Evolutionary conservation across 768 basidiomycete genomes (phyloP).

Genomic region (Mycena olivaceomarginata): DNA sequence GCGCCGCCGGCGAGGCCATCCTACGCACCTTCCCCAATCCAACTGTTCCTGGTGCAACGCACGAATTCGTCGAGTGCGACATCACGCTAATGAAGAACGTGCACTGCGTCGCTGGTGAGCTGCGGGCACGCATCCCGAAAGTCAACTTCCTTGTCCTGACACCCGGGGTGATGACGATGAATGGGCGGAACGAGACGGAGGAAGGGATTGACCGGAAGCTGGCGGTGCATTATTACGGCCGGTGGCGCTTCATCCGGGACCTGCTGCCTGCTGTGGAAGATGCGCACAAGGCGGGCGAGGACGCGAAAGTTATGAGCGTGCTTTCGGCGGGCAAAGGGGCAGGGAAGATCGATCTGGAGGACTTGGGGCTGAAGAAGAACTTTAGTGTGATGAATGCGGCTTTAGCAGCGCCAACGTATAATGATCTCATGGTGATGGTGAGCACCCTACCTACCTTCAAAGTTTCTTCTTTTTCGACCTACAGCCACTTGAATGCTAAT

Average conservation of each 20-base stretch:
- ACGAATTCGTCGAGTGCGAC: slow-evolving; percentile 73
- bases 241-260: slow-evolving; percentile 69
- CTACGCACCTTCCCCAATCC: slow-evolving; percentile 64
- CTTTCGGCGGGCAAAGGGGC: slow-evolving; percentile 56
- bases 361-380: slow-evolving; percentile 70
- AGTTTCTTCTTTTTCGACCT: no score
- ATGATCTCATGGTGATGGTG: slow-evolving; percentile 73
- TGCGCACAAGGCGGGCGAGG: slow-evolving; percentile 67
- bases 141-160: slow-evolving; percentile 73
- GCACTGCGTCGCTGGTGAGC: slow-evolving; percentile 52
- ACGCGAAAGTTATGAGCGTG: slow-evolving; percentile 69
- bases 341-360: slow-evolving; percentile 62
- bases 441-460: background rate
- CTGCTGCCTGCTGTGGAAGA: slow-evolving; percentile 64
- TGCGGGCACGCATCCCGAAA: slow-evolving; percentile 59
- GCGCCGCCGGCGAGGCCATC: slow-evolving; percentile 65
- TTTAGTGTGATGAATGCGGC: slow-evolving; percentile 60
- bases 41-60: slow-evolving; percentile 44
- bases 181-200: slow-evolving; percentile 62
- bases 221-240: slow-evolving; percentile 69
- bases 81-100: slow-evolving; percentile 71
- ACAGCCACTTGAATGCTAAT: slow-evolving; percentile 31
- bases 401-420: slow-evolving; percentile 63
- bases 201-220: slow-evolving; percentile 68
- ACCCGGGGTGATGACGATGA: slow-evolving; percentile 61